A percentile compares a stretch with the other conserved stretches of the same genome.
These are phyloP conservation scores for Quercus gilva DNA, from an alignment of 306 rosid genomes.

Conservation along the genomic window DNA sequence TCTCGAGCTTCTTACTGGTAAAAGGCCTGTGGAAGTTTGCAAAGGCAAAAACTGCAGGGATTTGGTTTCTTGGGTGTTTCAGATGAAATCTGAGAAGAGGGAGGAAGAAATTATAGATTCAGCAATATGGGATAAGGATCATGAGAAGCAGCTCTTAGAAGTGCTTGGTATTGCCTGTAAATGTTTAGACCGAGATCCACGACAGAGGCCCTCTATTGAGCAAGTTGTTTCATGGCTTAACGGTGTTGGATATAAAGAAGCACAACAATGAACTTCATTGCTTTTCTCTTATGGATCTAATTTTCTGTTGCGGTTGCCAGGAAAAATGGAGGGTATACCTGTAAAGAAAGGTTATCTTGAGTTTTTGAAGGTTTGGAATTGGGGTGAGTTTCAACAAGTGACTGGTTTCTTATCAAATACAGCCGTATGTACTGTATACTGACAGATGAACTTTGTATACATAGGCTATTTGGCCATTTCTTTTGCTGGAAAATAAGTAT, in stretches of 20 bases:
- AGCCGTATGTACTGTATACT: slow-evolving; percentile 22
- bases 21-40: slow-evolving; percentile 76
- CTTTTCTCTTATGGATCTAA: slow-evolving; percentile 9
- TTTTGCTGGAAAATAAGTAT: slow-evolving; percentile 23
- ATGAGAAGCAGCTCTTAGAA: slow-evolving; percentile 57
- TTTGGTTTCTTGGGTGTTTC: slow-evolving; percentile 68
- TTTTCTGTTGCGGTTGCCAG: slow-evolving; percentile 28
- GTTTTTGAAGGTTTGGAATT: slow-evolving; percentile 24
- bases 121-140: slow-evolving; percentile 55
- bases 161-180: slow-evolving; percentile 63
- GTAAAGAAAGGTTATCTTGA: slow-evolving; percentile 37
- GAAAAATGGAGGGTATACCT: slow-evolving; percentile 24
- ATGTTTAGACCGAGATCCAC: slow-evolving; percentile 68
- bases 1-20: slow-evolving; percentile 68
- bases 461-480: slow-evolving; percentile 23
- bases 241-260: slow-evolving; percentile 42
- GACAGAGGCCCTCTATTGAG: slow-evolving; percentile 71
- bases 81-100: slow-evolving; percentile 59
- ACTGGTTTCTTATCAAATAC: slow-evolving; percentile 6
- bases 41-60: slow-evolving; percentile 72
- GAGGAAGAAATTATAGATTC: slow-evolving; percentile 63
- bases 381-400: slow-evolving; percentile 23
- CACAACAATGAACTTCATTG: slow-evolving; percentile 29
- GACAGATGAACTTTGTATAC: slow-evolving; percentile 42
- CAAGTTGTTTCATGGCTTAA: slow-evolving; percentile 69